Evolutionary conservation across 2,329 filamentous ascomycete genomes (phyloP).

Genomic region (Chalaropsis ovoidea): DNA sequence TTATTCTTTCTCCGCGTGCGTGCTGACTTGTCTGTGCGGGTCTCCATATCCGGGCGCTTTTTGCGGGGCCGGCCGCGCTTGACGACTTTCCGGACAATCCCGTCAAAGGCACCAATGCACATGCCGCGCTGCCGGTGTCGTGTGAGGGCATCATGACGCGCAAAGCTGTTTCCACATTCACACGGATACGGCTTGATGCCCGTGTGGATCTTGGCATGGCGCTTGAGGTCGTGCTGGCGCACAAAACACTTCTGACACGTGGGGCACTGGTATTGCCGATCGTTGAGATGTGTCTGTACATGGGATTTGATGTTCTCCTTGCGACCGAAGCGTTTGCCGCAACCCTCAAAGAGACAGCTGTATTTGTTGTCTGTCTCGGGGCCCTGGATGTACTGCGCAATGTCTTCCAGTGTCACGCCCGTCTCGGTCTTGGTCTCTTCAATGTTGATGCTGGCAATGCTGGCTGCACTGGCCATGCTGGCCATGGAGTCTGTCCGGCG

Average conservation of each 20-base stretch:
- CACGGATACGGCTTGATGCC: conserved; percentile 93
- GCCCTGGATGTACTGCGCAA: conserved; percentile 61
- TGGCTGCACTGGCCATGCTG: conserved; percentile 48
- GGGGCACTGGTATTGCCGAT: conserved; percentile 89
- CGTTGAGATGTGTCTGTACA: conserved; percentile 93
- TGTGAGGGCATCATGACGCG: conserved; percentile 87
- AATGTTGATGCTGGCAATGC: conserved; percentile 53
- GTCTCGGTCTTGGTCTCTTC: conserved; percentile 63
- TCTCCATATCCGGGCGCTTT: conserved; percentile 47
- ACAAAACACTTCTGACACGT: conserved; percentile 94
- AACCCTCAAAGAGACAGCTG: conserved; percentile 66
- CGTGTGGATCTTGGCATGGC: conserved; percentile 94
- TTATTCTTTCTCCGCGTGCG: conserved; percentile 44
- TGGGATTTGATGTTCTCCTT: conserved; percentile 99
- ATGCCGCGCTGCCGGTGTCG: conserved; percentile 90
- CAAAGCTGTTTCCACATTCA: conserved; percentile 88
- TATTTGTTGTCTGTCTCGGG: conserved; percentile 70
- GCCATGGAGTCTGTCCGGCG: conserved; percentile 51
- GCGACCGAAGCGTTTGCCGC: conserved; percentile 83
- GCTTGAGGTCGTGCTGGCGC: conserved; percentile 90
- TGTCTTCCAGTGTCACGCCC: conserved; percentile 78
- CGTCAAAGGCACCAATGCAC: conserved; percentile 91
- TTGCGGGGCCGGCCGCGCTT: conserved; percentile 57
- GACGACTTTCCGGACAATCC: conserved; percentile 50
- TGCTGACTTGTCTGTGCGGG: conserved; percentile 48